These are phyloP conservation scores for Mortierella sp. DNA, from an alignment of 371 early-diverging fungal species.

Conservation along the genomic window DNA sequence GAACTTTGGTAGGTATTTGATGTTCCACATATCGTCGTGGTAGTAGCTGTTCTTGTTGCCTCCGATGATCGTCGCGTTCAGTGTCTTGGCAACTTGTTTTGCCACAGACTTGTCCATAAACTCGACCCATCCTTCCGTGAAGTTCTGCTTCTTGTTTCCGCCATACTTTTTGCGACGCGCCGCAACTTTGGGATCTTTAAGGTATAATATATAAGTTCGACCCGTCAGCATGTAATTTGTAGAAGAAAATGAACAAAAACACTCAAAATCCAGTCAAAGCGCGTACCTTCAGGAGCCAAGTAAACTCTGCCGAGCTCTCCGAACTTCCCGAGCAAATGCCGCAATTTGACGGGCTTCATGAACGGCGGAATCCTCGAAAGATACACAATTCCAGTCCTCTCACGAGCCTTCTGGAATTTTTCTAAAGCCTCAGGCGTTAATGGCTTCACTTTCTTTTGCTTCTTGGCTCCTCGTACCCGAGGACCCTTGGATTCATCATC, in stretches of 20 bases:
- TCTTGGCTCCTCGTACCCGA: constrained; percentile 44
- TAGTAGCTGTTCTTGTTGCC: constrained; percentile 85
- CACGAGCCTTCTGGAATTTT: constrained; percentile 76
- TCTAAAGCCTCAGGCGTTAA: constrained; percentile 76
- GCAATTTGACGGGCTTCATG: constrained; percentile 88
- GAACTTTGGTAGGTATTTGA: constrained; percentile 95
- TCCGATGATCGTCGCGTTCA: constrained; percentile 87
- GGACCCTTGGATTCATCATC: constrained; percentile 22
- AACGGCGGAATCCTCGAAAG: constrained; percentile 91
- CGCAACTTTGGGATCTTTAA: constrained; percentile 65
- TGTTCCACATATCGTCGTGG: constrained; percentile 96
- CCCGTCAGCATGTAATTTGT: no score
- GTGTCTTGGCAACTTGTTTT: constrained; percentile 76
- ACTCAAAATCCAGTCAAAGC: no score
- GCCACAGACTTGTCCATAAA: constrained; percentile 91
- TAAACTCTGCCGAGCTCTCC: constrained; percentile 89
- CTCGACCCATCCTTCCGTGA: constrained; percentile 97
- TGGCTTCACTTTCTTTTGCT: constrained; percentile 66
- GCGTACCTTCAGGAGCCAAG: constrained; percentile 87
- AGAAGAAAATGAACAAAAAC: no score
- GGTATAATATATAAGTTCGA: not conserved
- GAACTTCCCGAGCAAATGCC: constrained; percentile 75
- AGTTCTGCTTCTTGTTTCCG: constrained; percentile 84
- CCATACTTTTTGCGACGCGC: constrained; percentile 75
- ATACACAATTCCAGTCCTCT: constrained; percentile 90